Evolutionary conservation across 805 yeast species (phyloP).

Genomic region (Candida pseudoglaebosa): DNA sequence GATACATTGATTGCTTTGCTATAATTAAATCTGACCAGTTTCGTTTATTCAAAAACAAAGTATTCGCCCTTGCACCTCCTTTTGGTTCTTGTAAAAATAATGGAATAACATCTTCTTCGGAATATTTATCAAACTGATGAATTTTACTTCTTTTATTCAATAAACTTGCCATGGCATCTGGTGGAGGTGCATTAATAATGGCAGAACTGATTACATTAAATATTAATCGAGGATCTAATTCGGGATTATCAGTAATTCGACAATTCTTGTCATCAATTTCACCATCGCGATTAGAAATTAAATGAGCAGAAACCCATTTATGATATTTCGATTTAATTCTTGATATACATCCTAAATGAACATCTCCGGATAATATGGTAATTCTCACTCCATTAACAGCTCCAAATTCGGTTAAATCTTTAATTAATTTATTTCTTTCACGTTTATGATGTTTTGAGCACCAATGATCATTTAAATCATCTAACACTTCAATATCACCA

Average conservation of each 20-base stretch:
- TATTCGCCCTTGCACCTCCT: conserved; percentile 45
- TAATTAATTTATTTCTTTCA: conserved; percentile 73
- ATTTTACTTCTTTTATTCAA: conserved; percentile 62
- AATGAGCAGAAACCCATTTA: conserved; percentile 25
- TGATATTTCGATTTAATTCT: conserved; percentile 58
- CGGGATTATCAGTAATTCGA: conserved; percentile 47
- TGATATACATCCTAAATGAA: conserved; percentile 84
- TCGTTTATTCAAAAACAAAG: conserved; percentile 58
- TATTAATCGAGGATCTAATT: conserved; percentile 69
- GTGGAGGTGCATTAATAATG: conserved; percentile 90
- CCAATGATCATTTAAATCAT: conserved; percentile 96
- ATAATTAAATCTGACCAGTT: conserved; percentile 72
- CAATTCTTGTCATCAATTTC: conserved; percentile 35
- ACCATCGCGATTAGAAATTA: conserved; percentile 14
- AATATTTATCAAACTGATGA: conserved; percentile 61
- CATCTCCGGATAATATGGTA: conserved; percentile 90
- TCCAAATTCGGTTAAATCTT: conserved; percentile 62
- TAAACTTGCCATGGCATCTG: conserved; percentile 74
- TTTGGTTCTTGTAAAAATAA: conserved; percentile 60
- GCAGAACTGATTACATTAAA: conserved; percentile 88
- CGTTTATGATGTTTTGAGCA: conserved; percentile 81
- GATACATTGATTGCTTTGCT: conserved; percentile 31
- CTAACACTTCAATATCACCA: conserved; percentile 85
- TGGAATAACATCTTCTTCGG: conserved; percentile 81
- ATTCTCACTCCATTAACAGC: conserved; percentile 61